A percentile compares a stretch with the other conserved stretches of the same genome.
Conservation (phyloP, 176 grass and related monocot genomes). For the Carex pumila region DNA sequence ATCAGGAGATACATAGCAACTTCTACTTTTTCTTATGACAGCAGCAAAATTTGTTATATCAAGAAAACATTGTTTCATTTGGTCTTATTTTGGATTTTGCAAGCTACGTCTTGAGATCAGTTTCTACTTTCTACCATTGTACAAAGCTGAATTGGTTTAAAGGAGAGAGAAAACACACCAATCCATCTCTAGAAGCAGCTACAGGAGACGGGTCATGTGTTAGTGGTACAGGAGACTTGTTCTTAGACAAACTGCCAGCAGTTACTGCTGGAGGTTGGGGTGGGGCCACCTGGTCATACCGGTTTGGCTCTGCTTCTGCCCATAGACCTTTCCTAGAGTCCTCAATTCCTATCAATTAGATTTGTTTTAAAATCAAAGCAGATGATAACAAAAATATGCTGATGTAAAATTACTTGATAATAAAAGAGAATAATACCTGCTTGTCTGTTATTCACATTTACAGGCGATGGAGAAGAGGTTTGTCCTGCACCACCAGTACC, state of each 20-base stretch:
- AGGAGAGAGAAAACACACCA: conserved; percentile 41
- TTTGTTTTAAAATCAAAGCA: conserved; percentile 4
- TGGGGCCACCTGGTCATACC: conserved; percentile 30
- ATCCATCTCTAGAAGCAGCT: conserved; percentile 46
- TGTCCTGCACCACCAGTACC: conserved; percentile 31
- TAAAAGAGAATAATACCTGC: conserved; percentile 34
- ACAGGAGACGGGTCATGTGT: conserved; percentile 23
- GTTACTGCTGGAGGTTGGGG: conserved; percentile 42
- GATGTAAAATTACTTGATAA: conserved; percentile 2
- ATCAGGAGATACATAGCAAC: conserved; percentile 43
- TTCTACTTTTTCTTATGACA: conserved; percentile 8
- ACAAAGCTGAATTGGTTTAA: conserved; percentile 12
- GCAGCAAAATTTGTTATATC: conserved; percentile 4
- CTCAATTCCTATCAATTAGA: conserved; percentile 40
- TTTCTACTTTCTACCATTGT: background rate
- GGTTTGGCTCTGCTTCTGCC: conserved; percentile 44
- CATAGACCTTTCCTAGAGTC: conserved; percentile 60
- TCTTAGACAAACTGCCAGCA: conserved; percentile 47
- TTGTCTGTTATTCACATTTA: conserved; percentile 41
- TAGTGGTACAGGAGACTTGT: conserved; percentile 44
- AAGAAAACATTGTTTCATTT: background rate
- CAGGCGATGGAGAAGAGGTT: conserved; percentile 46
- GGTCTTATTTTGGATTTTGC: conserved; percentile 3
- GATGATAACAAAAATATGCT: background rate
- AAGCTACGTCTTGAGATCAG: conserved; percentile 3